Conservation (phyloP, 768 basidiomycete species). For the Termitomyces sp. region DNA sequence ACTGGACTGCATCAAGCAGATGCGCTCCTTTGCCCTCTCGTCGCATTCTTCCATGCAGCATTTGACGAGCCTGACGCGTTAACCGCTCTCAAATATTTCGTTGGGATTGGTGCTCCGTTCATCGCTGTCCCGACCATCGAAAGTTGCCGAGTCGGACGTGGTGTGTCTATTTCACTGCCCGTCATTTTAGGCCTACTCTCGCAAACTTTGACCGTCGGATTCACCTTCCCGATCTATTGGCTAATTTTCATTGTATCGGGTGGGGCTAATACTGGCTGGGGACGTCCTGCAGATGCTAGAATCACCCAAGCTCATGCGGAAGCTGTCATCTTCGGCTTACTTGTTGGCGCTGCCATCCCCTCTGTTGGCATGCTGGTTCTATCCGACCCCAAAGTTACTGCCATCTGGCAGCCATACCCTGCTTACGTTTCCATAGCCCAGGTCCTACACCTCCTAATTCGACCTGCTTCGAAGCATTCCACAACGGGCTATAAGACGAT, state of each 20-base stretch:
- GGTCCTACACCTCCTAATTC: conserved; percentile 36
- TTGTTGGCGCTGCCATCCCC: conserved; percentile 46
- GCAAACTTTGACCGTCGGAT: conserved; percentile 43
- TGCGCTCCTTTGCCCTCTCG: conserved; percentile 38
- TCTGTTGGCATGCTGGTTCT: conserved; percentile 43
- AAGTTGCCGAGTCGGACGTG: conserved; percentile 36
- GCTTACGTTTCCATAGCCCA: conserved; percentile 43
- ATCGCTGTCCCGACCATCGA: conserved; percentile 45
- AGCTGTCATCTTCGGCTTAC: conserved; percentile 48
- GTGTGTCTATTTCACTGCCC: conserved; percentile 38
- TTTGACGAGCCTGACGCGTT: conserved; percentile 30
- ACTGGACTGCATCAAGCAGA: conserved; percentile 39
- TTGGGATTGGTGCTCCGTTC: conserved; percentile 33
- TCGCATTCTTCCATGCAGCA: conserved; percentile 46
- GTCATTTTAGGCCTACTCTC: conserved; percentile 38
- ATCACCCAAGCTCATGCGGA: conserved; percentile 49
- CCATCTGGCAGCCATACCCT: conserved; percentile 56
- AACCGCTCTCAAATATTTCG: conserved; percentile 36
- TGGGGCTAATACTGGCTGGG: conserved; percentile 24
- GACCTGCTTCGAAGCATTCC: conserved; percentile 30
- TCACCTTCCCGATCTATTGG: conserved; percentile 48
- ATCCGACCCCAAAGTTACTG: conserved; percentile 42
- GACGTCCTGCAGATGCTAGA: conserved; percentile 17
- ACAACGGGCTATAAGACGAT: conserved; percentile 37
- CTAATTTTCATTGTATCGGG: conserved; percentile 42